Conservation (phyloP, 2,329 filamentous ascomycete genomes). For the Aspergillus ruber region DNA sequence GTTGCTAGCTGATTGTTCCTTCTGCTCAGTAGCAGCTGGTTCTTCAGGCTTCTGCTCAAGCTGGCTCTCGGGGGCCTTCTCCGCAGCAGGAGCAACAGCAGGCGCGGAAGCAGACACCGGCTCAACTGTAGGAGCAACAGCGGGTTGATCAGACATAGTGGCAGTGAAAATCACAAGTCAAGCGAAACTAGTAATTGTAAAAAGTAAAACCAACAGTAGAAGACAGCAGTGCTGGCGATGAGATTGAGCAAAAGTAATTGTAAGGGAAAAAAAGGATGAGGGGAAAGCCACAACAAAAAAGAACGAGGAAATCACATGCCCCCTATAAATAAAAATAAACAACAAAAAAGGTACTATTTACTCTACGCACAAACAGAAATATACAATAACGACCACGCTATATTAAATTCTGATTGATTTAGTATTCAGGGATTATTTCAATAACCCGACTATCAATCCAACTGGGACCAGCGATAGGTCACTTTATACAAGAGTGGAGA, state of each 20-base stretch:
- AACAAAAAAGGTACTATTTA: not conserved
- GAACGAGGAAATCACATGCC: conserved; percentile 1
- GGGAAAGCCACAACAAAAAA: conserved; percentile 3
- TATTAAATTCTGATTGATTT: too few species aligned
- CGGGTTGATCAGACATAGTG: conserved; percentile 16
- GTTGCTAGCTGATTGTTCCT: conserved; percentile 1
- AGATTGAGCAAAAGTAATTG: not conserved
- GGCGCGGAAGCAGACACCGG: conserved; percentile 7
- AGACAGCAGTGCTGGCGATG: not conserved
- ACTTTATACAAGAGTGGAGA: too few species aligned
- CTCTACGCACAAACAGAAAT: not conserved
- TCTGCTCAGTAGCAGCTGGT: conserved; percentile 1
- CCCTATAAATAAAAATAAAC: not conserved
- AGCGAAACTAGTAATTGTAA: not conserved
- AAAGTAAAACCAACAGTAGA: not conserved
- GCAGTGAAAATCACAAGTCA: not conserved
- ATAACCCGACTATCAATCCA: too few species aligned
- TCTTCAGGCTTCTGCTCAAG: conserved; percentile 11
- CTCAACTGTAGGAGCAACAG: not conserved
- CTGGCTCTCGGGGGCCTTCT: not conserved
- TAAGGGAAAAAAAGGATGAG: conserved; percentile 1
- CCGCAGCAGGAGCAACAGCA: conserved; percentile 2
- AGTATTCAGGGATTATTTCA: too few species aligned
- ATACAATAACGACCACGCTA: not conserved
- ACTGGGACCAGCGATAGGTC: too few species aligned